A percentile compares a stretch with the other conserved stretches of the same genome.
Evolutionary conservation across 2,329 filamentous ascomycete species (phyloP).

Genomic region (Beauveria rudraprayagi): DNA sequence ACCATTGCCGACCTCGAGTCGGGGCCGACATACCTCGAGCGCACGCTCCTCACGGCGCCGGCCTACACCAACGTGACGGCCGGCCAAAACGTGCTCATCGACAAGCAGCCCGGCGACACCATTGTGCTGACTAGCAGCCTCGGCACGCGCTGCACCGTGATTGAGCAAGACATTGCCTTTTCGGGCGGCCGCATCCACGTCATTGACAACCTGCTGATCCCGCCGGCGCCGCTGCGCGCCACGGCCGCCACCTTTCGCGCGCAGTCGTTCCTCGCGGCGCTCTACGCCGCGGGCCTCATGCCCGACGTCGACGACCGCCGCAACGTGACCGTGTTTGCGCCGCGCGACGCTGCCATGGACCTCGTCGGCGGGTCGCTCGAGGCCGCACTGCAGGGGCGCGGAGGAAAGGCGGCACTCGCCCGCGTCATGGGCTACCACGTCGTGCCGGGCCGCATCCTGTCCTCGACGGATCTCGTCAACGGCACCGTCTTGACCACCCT

Average conservation of each 20-base stretch:
- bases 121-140: slow-evolving; percentile 43
- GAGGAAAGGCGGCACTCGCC: slow-evolving; percentile 34
- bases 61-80: slow-evolving; percentile 40
- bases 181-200: slow-evolving; percentile 43
- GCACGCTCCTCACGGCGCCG: slow-evolving; percentile 34
- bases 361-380: slow-evolving; percentile 44
- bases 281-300: slow-evolving; percentile 26
- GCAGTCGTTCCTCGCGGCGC: slow-evolving; percentile 30
- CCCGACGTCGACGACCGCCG: slow-evolving; percentile 33
- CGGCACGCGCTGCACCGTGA: slow-evolving; percentile 35
- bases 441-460: slow-evolving; percentile 45
- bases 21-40: slow-evolving; percentile 31
- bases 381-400: slow-evolving; percentile 10
- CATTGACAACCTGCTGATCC: slow-evolving; percentile 43
- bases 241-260: slow-evolving; percentile 40
- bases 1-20: slow-evolving; percentile 27
- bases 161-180: slow-evolving; percentile 37
- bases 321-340: slow-evolving; percentile 55
- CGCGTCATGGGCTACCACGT: slow-evolving; percentile 58
- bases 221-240: slow-evolving; percentile 39
- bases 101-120: slow-evolving; percentile 33
- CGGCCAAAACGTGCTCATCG: slow-evolving; percentile 40
- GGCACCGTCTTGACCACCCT: slow-evolving; percentile 27
- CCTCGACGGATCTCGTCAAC: slow-evolving; percentile 35
- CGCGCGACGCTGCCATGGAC: slow-evolving; percentile 52